Base-by-base conservation (phyloP, 768 basidiomycete genomes). In the Vishniacozyma victoriae region DNA sequence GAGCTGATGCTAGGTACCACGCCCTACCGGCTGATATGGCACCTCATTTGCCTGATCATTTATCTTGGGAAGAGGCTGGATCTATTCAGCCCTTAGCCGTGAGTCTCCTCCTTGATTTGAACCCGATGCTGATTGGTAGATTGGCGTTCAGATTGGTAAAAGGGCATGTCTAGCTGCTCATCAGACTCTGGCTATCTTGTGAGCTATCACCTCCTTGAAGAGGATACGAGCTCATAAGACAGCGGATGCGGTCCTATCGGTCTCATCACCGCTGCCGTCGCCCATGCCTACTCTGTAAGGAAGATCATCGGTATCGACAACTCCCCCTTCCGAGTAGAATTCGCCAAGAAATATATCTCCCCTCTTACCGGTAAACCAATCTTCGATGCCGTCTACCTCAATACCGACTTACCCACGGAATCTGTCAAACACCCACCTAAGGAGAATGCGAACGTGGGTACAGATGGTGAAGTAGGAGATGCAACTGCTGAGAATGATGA, bases 221-320 rank as follows among this genome's bases (percentile, higher is more conserved):
- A 38, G 12, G 37, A 52, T 49, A 35, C 15, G 18, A 20, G 18
- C 19, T 27, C 19, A 19, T 31, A 11, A 5, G 41, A 3, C 23
- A 66, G 64, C 36, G 65, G 65, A 5, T 62, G 59, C 38, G 65
- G 65, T 24, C 65, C 65, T 22, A 67, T 67, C 49, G 65, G 65
- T 42, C 50, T 67, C 12, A 64, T 67, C 39, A 58, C 59, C 16
- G 65, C 65, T 13, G 65, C 65, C n/a, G 65, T 67, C 19, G 62
- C 65, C 2, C 65, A 67, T 48, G 65, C 65, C 31, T 67, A 67
- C 49, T 62, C 56, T 4, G 65, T 59, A 26, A 41, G 52, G 19
- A 61, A 62, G 44, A 64, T 67, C 39, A 62, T 67, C 46, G 59
- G 41, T 13, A 57, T 67, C 43, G 65, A 67, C 44, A 64, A 59